Conservation (phyloP, 345 rosid species). For the Erysimum cheiranthoides region DNA sequence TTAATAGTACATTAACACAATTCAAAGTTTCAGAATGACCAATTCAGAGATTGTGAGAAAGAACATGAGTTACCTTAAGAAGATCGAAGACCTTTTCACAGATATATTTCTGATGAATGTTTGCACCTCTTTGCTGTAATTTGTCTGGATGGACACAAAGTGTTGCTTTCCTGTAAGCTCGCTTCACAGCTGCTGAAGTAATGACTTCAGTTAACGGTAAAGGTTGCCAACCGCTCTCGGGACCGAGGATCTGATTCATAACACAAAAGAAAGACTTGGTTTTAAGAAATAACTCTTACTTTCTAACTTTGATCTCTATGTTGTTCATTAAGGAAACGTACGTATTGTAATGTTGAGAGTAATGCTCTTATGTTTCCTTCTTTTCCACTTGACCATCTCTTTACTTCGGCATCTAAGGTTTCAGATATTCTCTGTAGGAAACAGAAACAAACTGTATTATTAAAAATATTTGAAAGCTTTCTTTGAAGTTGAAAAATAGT, state of each 20-base stretch:
- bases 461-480: conserved; percentile 1
- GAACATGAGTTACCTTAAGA: conserved; percentile 64
- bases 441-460: conserved; percentile 31
- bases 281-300: neutral
- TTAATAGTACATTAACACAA: conserved; percentile 8
- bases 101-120: conserved; percentile 87
- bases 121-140: conserved; percentile 94
- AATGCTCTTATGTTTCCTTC: conserved; percentile 95
- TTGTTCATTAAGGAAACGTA: conserved; percentile 42
- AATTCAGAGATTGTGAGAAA: conserved; percentile 6
- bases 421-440: conserved; percentile 81
- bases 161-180: conserved; percentile 97
- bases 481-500: conserved; percentile 22
- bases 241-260: conserved; percentile 75
- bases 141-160: conserved; percentile 98
- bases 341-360: conserved; percentile 97
- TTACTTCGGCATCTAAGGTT: conserved; percentile 87
- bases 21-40: conserved; percentile 3
- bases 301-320: neutral
- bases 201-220: conserved; percentile 93
- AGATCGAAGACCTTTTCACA: conserved; percentile 98
- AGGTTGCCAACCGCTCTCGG: conserved; percentile 96
- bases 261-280: neutral
- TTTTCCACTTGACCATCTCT: conserved; percentile 94
- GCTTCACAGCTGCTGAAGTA: conserved; percentile 91